Evolutionary conservation across 768 basidiomycete genomes (phyloP), one percentile per base, ranked within the genome.

Genomic region (Agrocybe pediades): DNA sequence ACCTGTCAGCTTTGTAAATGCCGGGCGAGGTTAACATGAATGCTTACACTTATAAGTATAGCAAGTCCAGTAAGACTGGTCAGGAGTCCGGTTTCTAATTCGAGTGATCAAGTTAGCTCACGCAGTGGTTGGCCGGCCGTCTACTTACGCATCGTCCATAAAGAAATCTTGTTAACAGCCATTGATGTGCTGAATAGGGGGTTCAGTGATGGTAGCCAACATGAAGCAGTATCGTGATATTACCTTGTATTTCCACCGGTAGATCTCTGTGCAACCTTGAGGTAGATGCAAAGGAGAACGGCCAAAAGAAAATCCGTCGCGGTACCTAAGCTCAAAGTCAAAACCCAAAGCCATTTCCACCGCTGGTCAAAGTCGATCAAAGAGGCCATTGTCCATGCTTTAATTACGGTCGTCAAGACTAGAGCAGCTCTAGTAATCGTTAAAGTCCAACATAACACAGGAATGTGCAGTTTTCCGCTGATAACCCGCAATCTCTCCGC

Each of bases 141-240:
- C 13, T 0, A 53, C 57, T n/a, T 40, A 58, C 57, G 47, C 15
- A 57, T 54, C 5, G 56, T 53, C 56, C 56, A 57, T 3, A 43
- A 25, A 16, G 36, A 41, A n/a, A 57, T 53, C 23, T 49, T 53
- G 44, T 57, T 51, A 20, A 57, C 50, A 16, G 46, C 45, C 4
- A 41, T 36, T 7, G 51, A 25, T 6, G 56, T 54, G 13, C 54
- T 55, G 16, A 36, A 7, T 9, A 11, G 9, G 6, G 21, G 21
- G 11, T 41, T 23, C 33, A 16, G 11, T 26, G n/a, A 17, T 23
- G 8, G 6, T 4, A 9, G n/a, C 11, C 17, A 41, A 25, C 36
- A 13, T 20, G n/a, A 23, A 19, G 26, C 17, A n/a, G 23, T 1
- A 3, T 20, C 9, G 24, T 26, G 1, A 55, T 42, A 30, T 49